A percentile compares a stretch with the other conserved stretches of the same genome.
Evolutionary conservation across 352 stramenopile genomes (phyloP).

Genomic region (Pythium sukuiense): DNA sequence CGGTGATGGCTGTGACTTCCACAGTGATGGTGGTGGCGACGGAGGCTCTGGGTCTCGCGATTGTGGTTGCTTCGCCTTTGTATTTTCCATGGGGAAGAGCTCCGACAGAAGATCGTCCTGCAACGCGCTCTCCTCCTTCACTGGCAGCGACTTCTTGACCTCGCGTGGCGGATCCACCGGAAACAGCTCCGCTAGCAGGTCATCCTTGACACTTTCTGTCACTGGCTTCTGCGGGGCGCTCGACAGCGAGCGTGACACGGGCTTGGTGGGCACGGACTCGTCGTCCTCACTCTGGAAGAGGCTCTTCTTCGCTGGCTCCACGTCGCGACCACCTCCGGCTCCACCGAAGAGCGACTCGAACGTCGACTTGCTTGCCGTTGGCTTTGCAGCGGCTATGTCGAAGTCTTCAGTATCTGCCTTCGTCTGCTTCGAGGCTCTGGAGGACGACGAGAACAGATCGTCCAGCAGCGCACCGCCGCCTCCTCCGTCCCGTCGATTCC

Average conservation of each 20-base stretch:
- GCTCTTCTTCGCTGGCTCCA: constrained; percentile 1
- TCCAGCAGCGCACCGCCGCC: constrained; percentile 9
- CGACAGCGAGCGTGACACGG: constrained; percentile 2
- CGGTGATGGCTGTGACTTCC: neutral
- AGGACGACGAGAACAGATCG: constrained; percentile 23
- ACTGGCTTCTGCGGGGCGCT: neutral
- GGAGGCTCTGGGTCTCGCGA: constrained; percentile 2
- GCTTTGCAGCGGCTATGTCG: neutral
- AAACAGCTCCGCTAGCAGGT: constrained; percentile 26
- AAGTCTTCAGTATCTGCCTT: neutral
- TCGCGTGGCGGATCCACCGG: neutral
- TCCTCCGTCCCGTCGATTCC: neutral
- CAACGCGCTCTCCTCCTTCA: constrained; percentile 17
- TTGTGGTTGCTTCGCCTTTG: neutral
- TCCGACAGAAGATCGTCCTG: constrained; percentile 31
- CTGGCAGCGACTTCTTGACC: constrained; percentile 1
- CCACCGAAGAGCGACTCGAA: constrained; percentile 29
- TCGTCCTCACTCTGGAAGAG: neutral
- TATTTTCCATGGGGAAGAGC: constrained; percentile 16
- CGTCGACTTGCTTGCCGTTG: constrained; percentile 13
- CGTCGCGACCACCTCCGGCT: neutral
- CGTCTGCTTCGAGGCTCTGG: constrained; percentile 6
- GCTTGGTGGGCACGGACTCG: neutral
- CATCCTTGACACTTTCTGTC: constrained; percentile 12
- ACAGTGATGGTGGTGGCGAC: neutral